These are phyloP conservation scores for Excoecaria cochinchinensis DNA, from an alignment of 345 rosid genomes.

Conservation along the genomic window DNA sequence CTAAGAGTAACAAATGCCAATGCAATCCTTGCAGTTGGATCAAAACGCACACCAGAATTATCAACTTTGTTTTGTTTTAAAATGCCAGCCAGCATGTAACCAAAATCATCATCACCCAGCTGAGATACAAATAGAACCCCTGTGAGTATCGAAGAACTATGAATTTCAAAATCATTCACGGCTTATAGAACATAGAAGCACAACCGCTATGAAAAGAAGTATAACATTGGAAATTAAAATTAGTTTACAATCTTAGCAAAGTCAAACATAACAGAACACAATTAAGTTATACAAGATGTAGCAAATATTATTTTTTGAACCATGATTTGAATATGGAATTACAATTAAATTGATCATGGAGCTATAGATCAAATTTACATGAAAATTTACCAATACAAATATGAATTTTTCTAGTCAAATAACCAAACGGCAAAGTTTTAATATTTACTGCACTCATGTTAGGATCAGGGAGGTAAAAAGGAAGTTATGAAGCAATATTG, in stretches of 20 bases:
- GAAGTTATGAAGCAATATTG: not conserved
- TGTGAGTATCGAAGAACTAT: not conserved
- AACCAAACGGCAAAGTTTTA: not conserved
- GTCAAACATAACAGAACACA: not conserved
- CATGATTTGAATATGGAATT: not conserved
- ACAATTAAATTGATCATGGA: not conserved
- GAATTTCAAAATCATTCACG: not conserved
- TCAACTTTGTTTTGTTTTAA: conserved; percentile 69
- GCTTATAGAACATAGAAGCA: not conserved
- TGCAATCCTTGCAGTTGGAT: conserved; percentile 77
- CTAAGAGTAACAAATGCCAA: conserved; percentile 86
- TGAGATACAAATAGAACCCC: conserved; percentile 41
- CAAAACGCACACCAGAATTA: conserved; percentile 79
- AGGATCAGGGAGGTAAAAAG: not conserved
- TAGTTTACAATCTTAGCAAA: not conserved
- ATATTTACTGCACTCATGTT: not conserved
- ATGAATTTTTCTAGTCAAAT: not conserved
- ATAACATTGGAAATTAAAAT: not conserved
- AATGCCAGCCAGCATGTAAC: conserved; percentile 81
- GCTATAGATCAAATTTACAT: not conserved
- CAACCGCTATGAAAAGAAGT: not conserved
- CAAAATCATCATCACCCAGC: conserved; percentile 94
- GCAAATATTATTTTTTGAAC: not conserved
- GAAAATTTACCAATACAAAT: not conserved
- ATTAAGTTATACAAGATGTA: not conserved